phyloP scores from a whole-genome alignment of 2,329 filamentous ascomycete species.

The Alternaria sp. region DNA sequence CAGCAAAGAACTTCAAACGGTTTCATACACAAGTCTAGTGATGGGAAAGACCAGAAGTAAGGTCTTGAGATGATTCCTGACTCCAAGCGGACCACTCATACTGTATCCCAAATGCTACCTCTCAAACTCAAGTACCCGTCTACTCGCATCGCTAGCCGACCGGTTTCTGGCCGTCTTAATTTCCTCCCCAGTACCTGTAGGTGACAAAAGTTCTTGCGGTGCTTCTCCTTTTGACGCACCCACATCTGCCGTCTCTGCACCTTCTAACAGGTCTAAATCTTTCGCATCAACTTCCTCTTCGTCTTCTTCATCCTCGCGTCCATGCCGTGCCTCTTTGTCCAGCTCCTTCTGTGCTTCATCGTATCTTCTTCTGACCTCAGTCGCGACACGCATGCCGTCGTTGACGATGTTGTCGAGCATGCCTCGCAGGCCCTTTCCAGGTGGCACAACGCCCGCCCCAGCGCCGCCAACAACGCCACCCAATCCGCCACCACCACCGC shows the following conservation, averaged over 20 bases:
- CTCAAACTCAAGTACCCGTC: constrained; percentile 51
- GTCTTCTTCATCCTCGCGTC: constrained; percentile 67
- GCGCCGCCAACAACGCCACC: constrained; percentile 56
- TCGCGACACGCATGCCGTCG: constrained; percentile 94
- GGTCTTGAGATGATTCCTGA: constrained; percentile 3
- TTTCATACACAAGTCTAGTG: constrained; percentile 1
- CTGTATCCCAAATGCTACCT: constrained; percentile 25
- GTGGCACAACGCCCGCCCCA: constrained; percentile 64
- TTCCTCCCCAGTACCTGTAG: constrained; percentile 30
- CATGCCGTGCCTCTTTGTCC: constrained; percentile 74
- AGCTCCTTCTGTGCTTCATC: constrained; percentile 94
- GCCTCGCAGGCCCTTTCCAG: constrained; percentile 80
- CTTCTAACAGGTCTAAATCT: constrained; percentile 58
- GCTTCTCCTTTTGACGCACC: constrained; percentile 37
- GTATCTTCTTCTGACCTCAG: constrained; percentile 89
- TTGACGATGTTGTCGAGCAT: constrained; percentile 98
- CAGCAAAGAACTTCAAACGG: not conserved
- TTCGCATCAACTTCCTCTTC: constrained; percentile 64
- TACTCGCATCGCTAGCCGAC: constrained; percentile 46
- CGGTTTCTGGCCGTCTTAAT: constrained; percentile 41
- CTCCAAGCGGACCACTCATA: constrained; percentile 5
- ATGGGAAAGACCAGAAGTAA: not conserved
- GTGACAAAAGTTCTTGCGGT: constrained; percentile 25
- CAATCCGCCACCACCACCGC: constrained; percentile 51
- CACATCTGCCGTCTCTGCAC: constrained; percentile 58